These are phyloP conservation scores for Chalara sp. DNA, from an alignment of 2,329 filamentous ascomycete species.

Conservation along the genomic window DNA sequence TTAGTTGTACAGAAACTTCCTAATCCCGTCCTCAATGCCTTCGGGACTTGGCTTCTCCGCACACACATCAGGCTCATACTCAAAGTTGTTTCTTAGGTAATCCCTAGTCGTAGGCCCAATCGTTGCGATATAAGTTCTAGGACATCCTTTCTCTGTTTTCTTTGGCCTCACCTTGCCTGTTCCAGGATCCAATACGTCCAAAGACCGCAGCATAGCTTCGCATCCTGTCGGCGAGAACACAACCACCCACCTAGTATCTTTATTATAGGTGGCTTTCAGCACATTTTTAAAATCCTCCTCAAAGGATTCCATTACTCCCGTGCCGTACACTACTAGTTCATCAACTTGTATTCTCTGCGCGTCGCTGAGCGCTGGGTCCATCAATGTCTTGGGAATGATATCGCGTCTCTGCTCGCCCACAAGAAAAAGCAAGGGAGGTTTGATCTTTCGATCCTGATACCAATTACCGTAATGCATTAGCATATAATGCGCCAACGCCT, in stretches of 20 bases:
- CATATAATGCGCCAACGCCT: conserved; percentile 71
- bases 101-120: conserved; percentile 91
- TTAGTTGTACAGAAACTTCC: conserved; percentile 13
- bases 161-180: conserved; percentile 32
- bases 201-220: conserved; percentile 48
- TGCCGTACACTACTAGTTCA: conserved; percentile 82
- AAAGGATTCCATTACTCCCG: conserved; percentile 76
- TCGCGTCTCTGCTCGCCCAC: conserved; percentile 87
- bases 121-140: conserved; percentile 64
- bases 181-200: conserved; percentile 44
- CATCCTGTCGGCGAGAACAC: conserved; percentile 66
- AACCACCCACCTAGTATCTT: conserved; percentile 59
- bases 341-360: conserved; percentile 57
- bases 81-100: conserved; percentile 59
- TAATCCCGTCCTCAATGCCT: conserved; percentile 66
- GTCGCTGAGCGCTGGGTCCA: conserved; percentile 43
- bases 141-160: conserved; percentile 17
- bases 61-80: conserved; percentile 69
- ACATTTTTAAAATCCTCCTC: conserved; percentile 52
- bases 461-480: conserved; percentile 63
- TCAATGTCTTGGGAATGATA: conserved; percentile 78
- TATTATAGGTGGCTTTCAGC: conserved; percentile 38
- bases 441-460: conserved; percentile 35
- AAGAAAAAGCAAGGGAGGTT: conserved; percentile 70
- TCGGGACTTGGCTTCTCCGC: conserved; percentile 76